Evolutionary conservation across 805 yeast genomes (phyloP), one percentile per base, ranked within the genome.

Genomic region (Candida gorgasii): DNA sequence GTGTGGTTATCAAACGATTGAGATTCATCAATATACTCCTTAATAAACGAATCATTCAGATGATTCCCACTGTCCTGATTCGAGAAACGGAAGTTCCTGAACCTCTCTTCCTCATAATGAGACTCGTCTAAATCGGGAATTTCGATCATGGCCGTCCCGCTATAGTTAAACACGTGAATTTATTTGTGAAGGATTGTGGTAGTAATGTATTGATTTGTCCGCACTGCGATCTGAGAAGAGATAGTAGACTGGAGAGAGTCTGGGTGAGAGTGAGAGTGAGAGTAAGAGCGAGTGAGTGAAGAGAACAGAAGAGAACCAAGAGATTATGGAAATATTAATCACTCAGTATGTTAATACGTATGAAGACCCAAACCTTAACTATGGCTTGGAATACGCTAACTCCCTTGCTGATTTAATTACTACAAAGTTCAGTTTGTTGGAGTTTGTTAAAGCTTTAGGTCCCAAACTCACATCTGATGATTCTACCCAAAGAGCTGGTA

Each of bases 391-490:
- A 8, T 63, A 58, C 37, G 43, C 62, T 3, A 36, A 36, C 2
- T 52, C 57, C 33, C 48, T 69, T 16, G 54, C 67, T 4, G 45
- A 36, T 11, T 52, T 58, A 12, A 43, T 69, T 17, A 46, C 47
- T 16, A 46, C 45, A 20, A 40, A 61, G 20, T 36, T 71, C 26
- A 52, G 75, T 3, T 60, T 83, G 17, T 60, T 84, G 12, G 76
- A 75, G 36, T 65, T 86, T 32, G 78, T 86, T 7, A 71, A 77
- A 35, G 58, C 68, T 1, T 63, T 86, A 20, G 89, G 87, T n/a
- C 79, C 77, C 19, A 69, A 73, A 37, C 64, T 86, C 20, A 81
- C 86, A 1, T 76, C 84, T 2, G 83, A 79, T 6, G 80, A 79
- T 45, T 77, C 74, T 18, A 48, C 59, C 2, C 63, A 74, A 13